Base-by-base conservation (phyloP, 805 yeast genomes). In the Komagataella ulmi region DNA sequence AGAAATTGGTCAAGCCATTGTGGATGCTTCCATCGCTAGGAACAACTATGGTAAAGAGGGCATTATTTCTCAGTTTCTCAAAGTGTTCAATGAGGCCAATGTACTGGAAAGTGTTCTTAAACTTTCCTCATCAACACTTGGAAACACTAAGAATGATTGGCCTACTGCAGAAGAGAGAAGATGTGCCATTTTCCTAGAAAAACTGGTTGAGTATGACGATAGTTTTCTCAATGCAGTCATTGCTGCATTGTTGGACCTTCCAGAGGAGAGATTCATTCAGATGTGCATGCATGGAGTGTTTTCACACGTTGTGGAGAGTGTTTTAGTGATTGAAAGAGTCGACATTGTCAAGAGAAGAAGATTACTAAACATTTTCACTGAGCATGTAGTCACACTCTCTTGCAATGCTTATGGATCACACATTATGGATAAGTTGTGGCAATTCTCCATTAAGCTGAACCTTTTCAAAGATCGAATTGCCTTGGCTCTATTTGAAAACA, bases 351-450 rank as follows among this genome's bases (percentile, higher is more conserved):
- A 74, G 50, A 59, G 65, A 50, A 79, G 95, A 55, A 81, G 88
- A 59, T 65, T 93, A 24, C 66, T 91, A 56, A 89, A 90, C 61
- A 66, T 74, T 7, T 73, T 87, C 54, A 66, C 79, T 47, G 64
- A 68, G 23, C 71, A 78, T 45, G 75, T 79, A 24, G 80, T 73
- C 19, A 75, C 71, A 3, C 71, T 91, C 55, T 74, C 95, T 0
- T 83, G 95, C 61, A 85, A 89, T 61, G 85, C 95, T 0, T 87
- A 88, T 55, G 97, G 96, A 0, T 89, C 97, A 2, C 97, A 90
- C 63, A 77, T 90, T 24, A 83, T 88, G 45, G 99, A 91, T 65
- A 80, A 78, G 54, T 70, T 88, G 47, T 89, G 97, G 96, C 67
- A 64, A 14, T 89, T 88, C 62, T 81, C 96, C 0, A 72, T 80